Evolutionary conservation across 2,329 filamentous ascomycete genomes (phyloP), one percentile per base, ranked within the genome.

Genomic region (Curvularia lunata): DNA sequence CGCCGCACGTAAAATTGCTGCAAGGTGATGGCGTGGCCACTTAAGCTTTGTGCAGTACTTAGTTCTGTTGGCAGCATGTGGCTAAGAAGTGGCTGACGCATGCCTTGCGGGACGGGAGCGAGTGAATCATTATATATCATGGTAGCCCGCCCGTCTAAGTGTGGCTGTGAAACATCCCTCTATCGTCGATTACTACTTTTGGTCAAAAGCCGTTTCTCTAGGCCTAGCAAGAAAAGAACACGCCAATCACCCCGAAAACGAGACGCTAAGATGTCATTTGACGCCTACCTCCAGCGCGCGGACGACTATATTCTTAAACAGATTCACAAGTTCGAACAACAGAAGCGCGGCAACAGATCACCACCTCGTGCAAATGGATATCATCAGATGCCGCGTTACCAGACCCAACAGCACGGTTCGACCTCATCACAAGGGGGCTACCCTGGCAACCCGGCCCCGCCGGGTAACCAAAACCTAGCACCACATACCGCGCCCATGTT

Each of bases 401-500:
- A 48, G 18, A 8, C 47, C 28, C 46, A 51, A 28, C 28, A 32
- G 13, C 53, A 59, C 30, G 43, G 38, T 13, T 38, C 37, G 7
- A 37, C 30, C 27, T 28, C 54, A 16, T 59, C 48, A 21, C 59
- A 59, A 38, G 41, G 45, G 16, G 43, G 54, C 10, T 48, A 48
- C 12, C 38, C 53, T 7, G 34, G 48, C 18, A 61, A 52, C 40
- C 55, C 59, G 19, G 53, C 25, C 27, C 55, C 43, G 16, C 52
- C 41, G 48, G 53, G 9, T 40, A 52, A 48, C 54, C 56, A 48
- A 41, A 64, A 66, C n/a, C 64, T 42, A 66, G 12, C 62, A 65
- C 19, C 66, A 63, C 19, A 57, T 56, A 12, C 59, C 56, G 52
- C n/a, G 16, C 32, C 13, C 78, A 86, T 8, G 69, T 78, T 28